Evolutionary conservation across 2,329 filamentous ascomycete genomes (phyloP), one percentile per base, ranked within the genome.

Genomic region (Stagonosporopsis vannaccii): DNA sequence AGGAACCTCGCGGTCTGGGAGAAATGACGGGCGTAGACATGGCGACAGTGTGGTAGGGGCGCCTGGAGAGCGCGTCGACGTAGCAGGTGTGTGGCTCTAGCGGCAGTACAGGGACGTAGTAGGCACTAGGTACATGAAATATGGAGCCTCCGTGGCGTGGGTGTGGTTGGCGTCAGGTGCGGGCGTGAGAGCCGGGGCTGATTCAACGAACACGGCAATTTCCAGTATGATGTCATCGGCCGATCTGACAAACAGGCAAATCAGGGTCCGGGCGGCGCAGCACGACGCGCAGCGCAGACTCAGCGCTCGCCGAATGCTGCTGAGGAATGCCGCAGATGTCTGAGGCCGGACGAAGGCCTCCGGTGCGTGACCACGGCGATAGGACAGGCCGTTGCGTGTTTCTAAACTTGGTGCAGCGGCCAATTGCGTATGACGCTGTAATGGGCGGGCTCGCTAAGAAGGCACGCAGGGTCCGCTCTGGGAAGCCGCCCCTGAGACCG

Each of bases 21-120:
- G 71, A 72, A n/a, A 74, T 46, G n/a, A 62, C 69, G 59, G 72
- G 72, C 32, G 70, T 73, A n/a, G 72, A 72, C 73, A 75, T 75
- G 28, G 58, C 36, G 56, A 47, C 30, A n/a, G 13, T 7, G 30
- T 15, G 30, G 30, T 32, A n/a, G 8, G 15, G 42, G 36, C 48
- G 35, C 41, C 45, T 26, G 48, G 47, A 51, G 49, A 20, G 15
- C 42, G 22, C 22, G 33, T 39, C 51, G 51, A 53, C 58, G 56
- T 57, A 39, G 46, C 65, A 56, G 42, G 58, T 39, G 58, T 39
- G 67, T 51, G 64, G 53, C 60, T 46, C 61, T 53, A 44, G 43
- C 36, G 50, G 54, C 28, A 26, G 44, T 45, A 42, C 30, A 49
- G 55, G 42, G 39, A 51, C 33, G 43, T 37, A 32, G 51, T 59